These are phyloP conservation scores for Volutella citrinella DNA, from an alignment of 2,329 filamentous ascomycete genomes.

Conservation along the genomic window DNA sequence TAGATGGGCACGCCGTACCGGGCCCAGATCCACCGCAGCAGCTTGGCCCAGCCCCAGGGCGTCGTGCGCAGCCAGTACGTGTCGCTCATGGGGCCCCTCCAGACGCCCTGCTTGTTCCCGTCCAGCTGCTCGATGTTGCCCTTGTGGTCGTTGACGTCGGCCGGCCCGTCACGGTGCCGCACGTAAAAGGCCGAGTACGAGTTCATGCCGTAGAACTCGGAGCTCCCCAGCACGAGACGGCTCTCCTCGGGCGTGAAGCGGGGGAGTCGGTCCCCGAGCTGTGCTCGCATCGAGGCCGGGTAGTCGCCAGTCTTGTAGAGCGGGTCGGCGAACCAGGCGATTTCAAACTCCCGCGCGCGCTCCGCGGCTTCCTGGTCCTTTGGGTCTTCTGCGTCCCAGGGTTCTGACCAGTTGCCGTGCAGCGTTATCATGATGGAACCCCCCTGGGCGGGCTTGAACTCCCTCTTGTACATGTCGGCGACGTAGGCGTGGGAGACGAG, in stretches of 20 bases:
- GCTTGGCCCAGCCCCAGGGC: constrained; percentile 36
- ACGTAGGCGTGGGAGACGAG: constrained; percentile 36
- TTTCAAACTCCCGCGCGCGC: constrained; percentile 39
- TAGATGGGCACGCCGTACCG: constrained; percentile 39
- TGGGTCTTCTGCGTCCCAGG: constrained; percentile 34
- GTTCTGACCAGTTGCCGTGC: constrained; percentile 40
- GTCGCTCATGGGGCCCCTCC: constrained; percentile 34
- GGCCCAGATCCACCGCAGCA: constrained; percentile 39
- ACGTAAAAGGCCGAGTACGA: constrained; percentile 40
- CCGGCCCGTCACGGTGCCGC: constrained; percentile 29
- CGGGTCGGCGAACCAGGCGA: constrained; percentile 40
- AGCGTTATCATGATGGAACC: constrained; percentile 40
- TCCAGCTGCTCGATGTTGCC: constrained; percentile 37
- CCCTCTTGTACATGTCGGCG: constrained; percentile 35
- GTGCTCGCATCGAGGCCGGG: constrained; percentile 36
- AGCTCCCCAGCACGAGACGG: constrained; percentile 35
- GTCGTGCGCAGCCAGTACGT: constrained; percentile 38
- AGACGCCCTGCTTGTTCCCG: constrained; percentile 30
- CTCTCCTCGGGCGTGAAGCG: constrained; percentile 37
- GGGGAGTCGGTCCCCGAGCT: constrained; percentile 36
- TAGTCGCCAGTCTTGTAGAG: constrained; percentile 37
- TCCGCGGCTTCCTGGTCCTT: constrained; percentile 35
- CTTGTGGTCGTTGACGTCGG: constrained; percentile 38
- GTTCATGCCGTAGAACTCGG: constrained; percentile 41
- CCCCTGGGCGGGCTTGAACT: constrained; percentile 35